Evolutionary conservation across 768 basidiomycete genomes (phyloP), one percentile per base, ranked within the genome.

Genomic region (Lactarius hatsudake): DNA sequence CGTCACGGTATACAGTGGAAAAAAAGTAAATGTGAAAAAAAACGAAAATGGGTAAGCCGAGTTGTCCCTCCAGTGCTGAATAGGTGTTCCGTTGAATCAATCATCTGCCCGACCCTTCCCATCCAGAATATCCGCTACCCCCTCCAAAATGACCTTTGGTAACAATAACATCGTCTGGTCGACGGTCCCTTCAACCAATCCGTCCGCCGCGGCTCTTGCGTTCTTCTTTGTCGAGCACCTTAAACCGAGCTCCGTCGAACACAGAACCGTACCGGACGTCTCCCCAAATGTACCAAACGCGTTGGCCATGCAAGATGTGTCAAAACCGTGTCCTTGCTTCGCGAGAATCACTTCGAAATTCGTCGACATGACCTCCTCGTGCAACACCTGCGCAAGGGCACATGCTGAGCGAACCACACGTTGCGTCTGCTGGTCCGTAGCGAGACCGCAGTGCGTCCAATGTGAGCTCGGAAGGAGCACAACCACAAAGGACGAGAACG

Each of bases 61-160:
- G 26, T 28, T 55, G 54, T 42, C 54, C 42, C 45, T 18, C 54
- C 38, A 28, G 30, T 17, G 17, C 40, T 17, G 8, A 43, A 59
- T 36, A 64, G 17, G 17, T 57, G 18, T 57, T 30, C 56, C 56
- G 56, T 32, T 36, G 17, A 20, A 34, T 51, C 42, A 63, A 36
- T 56, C 62, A 40, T 43, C 30, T n/a, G 34, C 63, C 15, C 42
- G 48, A 26, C 12, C 64, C 56, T 36, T 71, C 5, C 67, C 61
- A 55, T 81, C 80, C 56, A 84, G 76, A 70, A 83, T 78, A 58
- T 84, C 80, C 68, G 82, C 78, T 15, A 89, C 87, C n/a, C 86
- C 86, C 73, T 91, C 89, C 64, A 91, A 76, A 48, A 92, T 85
- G 3, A 91, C 89, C 74, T 89, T 91, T n/a, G 90, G 89, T 73